Conservation (phyloP, 2,329 filamentous ascomycete genomes). For the Ceratocystis variospora region DNA sequence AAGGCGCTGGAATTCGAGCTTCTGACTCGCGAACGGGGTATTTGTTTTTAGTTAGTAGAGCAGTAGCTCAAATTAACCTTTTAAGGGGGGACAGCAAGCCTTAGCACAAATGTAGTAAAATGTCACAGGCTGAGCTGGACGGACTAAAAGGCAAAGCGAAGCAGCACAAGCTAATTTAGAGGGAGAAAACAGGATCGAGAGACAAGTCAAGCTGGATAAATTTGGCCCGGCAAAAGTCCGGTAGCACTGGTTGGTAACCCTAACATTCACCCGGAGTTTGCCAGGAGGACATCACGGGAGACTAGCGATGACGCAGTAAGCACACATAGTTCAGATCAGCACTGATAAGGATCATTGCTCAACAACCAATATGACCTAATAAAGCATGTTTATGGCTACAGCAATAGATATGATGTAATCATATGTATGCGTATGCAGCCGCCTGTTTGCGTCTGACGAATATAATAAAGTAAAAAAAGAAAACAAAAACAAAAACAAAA, state of each 20-base stretch:
- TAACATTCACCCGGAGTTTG: background rate
- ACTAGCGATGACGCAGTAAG: background rate
- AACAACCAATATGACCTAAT: background rate
- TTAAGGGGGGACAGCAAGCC: background rate
- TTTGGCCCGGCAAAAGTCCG: background rate
- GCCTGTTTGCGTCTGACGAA: background rate
- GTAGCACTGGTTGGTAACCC: background rate
- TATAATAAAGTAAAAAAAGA: background rate
- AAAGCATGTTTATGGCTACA: background rate
- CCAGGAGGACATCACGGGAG: background rate
- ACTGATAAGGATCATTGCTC: background rate
- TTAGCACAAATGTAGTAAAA: background rate
- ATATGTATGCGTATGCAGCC: background rate
- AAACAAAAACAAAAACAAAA: too few species aligned
- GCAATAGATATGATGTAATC: background rate
- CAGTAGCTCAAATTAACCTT: conserved; percentile 6
- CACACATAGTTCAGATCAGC: too few species aligned
- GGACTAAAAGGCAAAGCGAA: background rate
- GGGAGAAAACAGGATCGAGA: conserved; percentile 4
- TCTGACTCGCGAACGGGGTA: background rate
- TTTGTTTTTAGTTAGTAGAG: background rate
- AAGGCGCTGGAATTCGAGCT: background rate
- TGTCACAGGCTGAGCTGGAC: conserved; percentile 5
- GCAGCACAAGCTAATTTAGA: background rate
- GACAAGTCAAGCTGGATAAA: background rate